Evolutionary conservation across 2,329 filamentous ascomycete genomes (phyloP), one percentile per base, ranked within the genome.

Genomic region (Cladosporium sp.): DNA sequence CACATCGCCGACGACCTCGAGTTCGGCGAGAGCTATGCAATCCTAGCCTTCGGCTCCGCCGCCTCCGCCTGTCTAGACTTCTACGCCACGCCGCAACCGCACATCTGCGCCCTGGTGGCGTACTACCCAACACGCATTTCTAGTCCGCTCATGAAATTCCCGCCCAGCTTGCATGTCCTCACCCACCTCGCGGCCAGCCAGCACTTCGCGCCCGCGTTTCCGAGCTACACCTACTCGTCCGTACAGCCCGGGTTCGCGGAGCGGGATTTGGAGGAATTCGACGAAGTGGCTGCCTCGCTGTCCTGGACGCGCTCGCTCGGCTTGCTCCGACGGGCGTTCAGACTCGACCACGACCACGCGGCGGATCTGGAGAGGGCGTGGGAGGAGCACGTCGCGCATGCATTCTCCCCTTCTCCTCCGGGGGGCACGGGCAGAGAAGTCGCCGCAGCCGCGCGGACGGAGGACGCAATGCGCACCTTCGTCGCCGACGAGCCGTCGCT

Each of bases 111-210:
- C 1, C 62, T 75, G 4, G 59, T 73, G 20, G 66, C 66, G 3
- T 75, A 72, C 59, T 76, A 75, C 53, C 73, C 73, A 0, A 60
- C 66, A 4, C 24, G 58, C 5, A 59, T 74, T 12, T 67, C 69
- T 0, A 61, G 57, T 6, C 66, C 70, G 2, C 68, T 65, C 34
- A 58, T 60, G 3, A 70, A 64, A 42, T 74, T 68, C 43, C 71
- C 71, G 0, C 58, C 61, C 2, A 20, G 22, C 20, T 9, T 50
- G 9, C 61, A 68, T 17, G 56, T 72, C 18, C 59, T 69, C 36
- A 58, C 71, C 11, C 73, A 76, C 50, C 59, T 74, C 7, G 68
- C 72, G 1, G 67, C 64, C 1, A 56, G 61, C 6, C 72, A 70
- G 34, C 44, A 34, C 11, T 65, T 67, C 43, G 58, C 67, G 51